Base-by-base conservation (phyloP, 2,329 filamentous ascomycete species). In the Thielaviopsis cerberus region DNA sequence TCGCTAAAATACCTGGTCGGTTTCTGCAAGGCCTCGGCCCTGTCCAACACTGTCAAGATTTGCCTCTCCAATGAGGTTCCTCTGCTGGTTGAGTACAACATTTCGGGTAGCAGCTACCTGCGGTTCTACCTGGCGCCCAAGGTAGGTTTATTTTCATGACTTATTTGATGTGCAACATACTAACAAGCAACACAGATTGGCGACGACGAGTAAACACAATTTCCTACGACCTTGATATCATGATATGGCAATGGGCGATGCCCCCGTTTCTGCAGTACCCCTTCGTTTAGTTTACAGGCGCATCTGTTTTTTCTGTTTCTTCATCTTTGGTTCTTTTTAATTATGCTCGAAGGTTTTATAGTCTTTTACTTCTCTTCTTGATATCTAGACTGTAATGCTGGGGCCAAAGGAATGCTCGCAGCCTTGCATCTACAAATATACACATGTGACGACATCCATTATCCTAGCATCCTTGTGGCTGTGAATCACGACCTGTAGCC, bases 1-100 rank as follows among this genome's bases (percentile, higher is more conserved):
- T 97, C 92, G 34, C 85, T 98, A 67, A 98, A 98, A 76, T 98
- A 98, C 75, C 84, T 98, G 2, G 88, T 94, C 78, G 97, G 97
- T 80, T 98, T 98, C 77, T 97, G 92, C 86, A 98, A 98, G 77
- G 94, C 94, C 34, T 86, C 88, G 63, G 83, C 82, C 57, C 77
- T 98, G 62, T 91, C 90, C 45, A 75, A 72, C 64, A 78, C 80
- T 64, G 94, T 98, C 72, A 92, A 86, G 74, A 83, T 98, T 65
- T 94, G 86, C 74, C 79, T 98, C 65, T 97, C 91, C 57, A 90
- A 89, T 72, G 92, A 98, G 73, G 91, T 98, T 55, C 92, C 92
- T 26, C 82, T 98, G 64, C 77, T 97, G 65, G 92, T 98, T 51
- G 92, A 98, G 76, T 98, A 97, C 72, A 76, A 74, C 58, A 73